Percentiles rank a stretch among this genome's conserved stretches.
phyloP scores from a whole-genome alignment of 352 stramenopile species.

The Thalassiosira oceanica region DNA sequence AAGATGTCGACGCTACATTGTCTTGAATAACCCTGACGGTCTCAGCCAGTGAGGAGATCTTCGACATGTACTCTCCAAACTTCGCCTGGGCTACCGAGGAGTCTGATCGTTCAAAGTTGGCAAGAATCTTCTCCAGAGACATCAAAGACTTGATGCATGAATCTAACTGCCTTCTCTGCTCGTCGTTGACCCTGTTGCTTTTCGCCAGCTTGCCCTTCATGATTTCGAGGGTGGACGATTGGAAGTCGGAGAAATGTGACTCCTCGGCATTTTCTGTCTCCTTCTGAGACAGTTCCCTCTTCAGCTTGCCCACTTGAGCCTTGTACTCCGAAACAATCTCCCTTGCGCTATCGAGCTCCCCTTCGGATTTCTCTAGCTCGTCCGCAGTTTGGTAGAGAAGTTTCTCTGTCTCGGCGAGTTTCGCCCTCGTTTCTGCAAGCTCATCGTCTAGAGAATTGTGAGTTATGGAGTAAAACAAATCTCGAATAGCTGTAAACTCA shows the following conservation, averaged over 20 bases:
- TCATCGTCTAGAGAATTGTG: conserved; percentile 31
- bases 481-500: no score
- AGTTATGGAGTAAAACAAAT: no score
- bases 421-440: conserved; percentile 22
- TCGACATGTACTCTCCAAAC: conserved; percentile 25
- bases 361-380: conserved; percentile 18
- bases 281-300: conserved; percentile 1
- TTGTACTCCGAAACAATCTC: conserved; percentile 5
- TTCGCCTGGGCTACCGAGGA: conserved; percentile 25
- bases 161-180: conserved; percentile 25
- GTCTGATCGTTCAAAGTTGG: conserved; percentile 41
- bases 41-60: conserved; percentile 32
- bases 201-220: conserved; percentile 26
- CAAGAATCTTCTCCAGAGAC: conserved; percentile 48
- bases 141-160: conserved; percentile 35
- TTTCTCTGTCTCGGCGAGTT: conserved; percentile 24
- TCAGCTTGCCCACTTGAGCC: conserved; percentile 3
- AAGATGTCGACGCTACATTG: conserved; percentile 1
- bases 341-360: conserved; percentile 16
- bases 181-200: conserved; percentile 25
- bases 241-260: conserved; percentile 30
- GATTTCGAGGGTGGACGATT: conserved; percentile 27
- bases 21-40: conserved; percentile 26
- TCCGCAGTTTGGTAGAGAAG: conserved; percentile 11
- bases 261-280: conserved; percentile 22